Evolutionary conservation across 192 early-diverging fungal species (phyloP).

Genomic region (Rhizophagus prolifer): DNA sequence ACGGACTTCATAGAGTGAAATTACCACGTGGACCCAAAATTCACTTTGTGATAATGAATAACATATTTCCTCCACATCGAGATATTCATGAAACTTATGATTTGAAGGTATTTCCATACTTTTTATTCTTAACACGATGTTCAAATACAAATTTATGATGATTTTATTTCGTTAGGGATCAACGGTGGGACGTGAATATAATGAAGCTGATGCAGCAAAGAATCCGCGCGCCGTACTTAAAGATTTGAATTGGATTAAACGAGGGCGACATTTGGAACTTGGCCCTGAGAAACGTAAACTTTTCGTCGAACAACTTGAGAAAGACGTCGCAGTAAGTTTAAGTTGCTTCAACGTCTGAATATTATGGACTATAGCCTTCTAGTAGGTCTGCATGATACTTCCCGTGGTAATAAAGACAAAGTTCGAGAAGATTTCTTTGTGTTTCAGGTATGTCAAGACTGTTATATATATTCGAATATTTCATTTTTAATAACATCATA

Average conservation of each 20-base stretch:
- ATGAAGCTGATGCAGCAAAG: slow-evolving; percentile 62
- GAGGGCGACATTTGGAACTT: slow-evolving; percentile 71
- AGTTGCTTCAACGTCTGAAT: slow-evolving; percentile 67
- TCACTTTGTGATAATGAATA: slow-evolving; percentile 99
- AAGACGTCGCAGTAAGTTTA: slow-evolving; percentile 72
- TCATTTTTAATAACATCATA: background rate
- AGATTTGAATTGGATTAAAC: slow-evolving; percentile 92
- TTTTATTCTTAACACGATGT: background rate
- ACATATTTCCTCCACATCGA: slow-evolving; percentile 95
- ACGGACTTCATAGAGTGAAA: slow-evolving; percentile 95
- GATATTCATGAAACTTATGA: slow-evolving; percentile 97
- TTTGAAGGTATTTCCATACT: slow-evolving; percentile 63
- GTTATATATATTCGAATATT: background rate
- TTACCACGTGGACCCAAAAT: slow-evolving; percentile 90
- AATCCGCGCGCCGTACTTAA: slow-evolving; percentile 93
- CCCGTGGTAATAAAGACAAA: slow-evolving; percentile 81
- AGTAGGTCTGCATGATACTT: slow-evolving; percentile 86
- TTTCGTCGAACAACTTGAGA: slow-evolving; percentile 83
- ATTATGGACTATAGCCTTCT: slow-evolving; percentile 99
- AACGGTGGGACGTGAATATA: slow-evolving; percentile 78
- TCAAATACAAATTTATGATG: background rate
- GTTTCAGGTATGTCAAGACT: slow-evolving; percentile 52
- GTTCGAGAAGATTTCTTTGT: slow-evolving; percentile 91
- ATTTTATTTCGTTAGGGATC: slow-evolving; percentile 58
- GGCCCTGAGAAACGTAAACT: slow-evolving; percentile 77